Conservation (phyloP, 192 early-diverging fungal genomes). For the Chytriomyces confervae region DNA sequence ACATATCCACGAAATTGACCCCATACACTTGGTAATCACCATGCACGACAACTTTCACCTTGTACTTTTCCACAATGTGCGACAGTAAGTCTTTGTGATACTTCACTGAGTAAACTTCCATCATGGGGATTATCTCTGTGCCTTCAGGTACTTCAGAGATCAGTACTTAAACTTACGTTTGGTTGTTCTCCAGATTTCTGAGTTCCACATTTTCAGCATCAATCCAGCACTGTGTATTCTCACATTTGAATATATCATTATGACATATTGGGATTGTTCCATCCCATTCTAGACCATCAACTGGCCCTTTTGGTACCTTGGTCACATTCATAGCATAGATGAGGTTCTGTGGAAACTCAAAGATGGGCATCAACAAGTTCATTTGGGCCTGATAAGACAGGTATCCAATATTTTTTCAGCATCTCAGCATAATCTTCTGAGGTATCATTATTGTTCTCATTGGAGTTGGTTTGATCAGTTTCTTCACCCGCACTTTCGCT, state of each 20-base stretch:
- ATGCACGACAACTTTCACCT: background rate
- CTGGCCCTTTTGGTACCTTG: background rate
- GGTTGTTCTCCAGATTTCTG: background rate
- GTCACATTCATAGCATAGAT: background rate
- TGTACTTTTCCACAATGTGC: background rate
- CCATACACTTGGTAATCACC: conserved; percentile 8
- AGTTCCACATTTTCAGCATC: conserved; percentile 3
- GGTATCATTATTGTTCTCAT: background rate
- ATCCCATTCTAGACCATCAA: conserved; percentile 1
- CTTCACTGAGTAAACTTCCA: conserved; percentile 17
- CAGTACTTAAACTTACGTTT: background rate
- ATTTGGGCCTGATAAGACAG: background rate
- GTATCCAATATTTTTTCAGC: background rate
- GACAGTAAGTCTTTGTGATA: conserved; percentile 1
- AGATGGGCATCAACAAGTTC: background rate
- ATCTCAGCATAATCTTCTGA: background rate
- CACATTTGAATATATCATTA: conserved; percentile 4
- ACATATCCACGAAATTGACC: background rate
- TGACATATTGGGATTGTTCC: conserved; percentile 1
- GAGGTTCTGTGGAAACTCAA: background rate
- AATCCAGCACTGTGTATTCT: background rate
- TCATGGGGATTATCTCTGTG: conserved; percentile 2
- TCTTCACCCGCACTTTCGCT: no score
- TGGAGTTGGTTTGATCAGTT: background rate
- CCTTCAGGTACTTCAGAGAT: background rate